phyloP scores from a whole-genome alignment of 495 filamentous ascomycete species.

The Penicillium diatomitis region DNA sequence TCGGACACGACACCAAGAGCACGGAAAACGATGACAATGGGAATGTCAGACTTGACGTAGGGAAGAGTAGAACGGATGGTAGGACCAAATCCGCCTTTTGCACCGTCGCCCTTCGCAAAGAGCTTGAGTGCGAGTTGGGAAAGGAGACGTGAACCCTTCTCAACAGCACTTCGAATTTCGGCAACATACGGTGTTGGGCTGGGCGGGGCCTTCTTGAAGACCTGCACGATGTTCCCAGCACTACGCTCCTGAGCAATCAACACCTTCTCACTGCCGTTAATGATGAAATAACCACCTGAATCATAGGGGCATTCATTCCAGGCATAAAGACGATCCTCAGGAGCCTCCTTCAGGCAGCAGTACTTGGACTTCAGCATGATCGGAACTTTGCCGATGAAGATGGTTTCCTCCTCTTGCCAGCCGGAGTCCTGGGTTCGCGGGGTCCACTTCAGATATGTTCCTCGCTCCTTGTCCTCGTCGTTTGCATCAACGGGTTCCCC shows the following conservation, averaged over 20 bases:
- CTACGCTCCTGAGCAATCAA: constrained; percentile 95
- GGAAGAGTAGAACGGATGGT: constrained; percentile 84
- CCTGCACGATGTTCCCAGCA: constrained; percentile 95
- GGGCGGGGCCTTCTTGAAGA: constrained; percentile 91
- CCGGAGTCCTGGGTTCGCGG: constrained; percentile 48
- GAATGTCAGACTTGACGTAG: constrained; percentile 88
- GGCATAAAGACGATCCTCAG: constrained; percentile 70
- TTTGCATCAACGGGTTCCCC: constrained; percentile 37
- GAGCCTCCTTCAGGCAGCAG: constrained; percentile 74
- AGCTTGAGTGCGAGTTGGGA: constrained; percentile 84
- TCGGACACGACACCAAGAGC: constrained; percentile 94
- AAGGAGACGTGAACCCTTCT: constrained; percentile 90
- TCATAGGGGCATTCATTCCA: constrained; percentile 97
- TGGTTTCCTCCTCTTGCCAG: constrained; percentile 53
- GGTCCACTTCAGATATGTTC: constrained; percentile 43
- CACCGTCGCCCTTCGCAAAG: constrained; percentile 69
- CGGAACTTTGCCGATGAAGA: constrained; percentile 88
- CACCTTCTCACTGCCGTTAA: constrained; percentile 99
- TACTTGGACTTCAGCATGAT: constrained; percentile 96
- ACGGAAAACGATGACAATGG: constrained; percentile 89
- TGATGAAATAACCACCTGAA: constrained; percentile 96
- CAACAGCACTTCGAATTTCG: constrained; percentile 91
- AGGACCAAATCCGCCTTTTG: constrained; percentile 70
- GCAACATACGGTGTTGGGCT: constrained; percentile 85
- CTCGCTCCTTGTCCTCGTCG: constrained; percentile 34